Conservation (phyloP, 495 filamentous ascomycete species). For the Aspergillus mulundensis region DNA sequence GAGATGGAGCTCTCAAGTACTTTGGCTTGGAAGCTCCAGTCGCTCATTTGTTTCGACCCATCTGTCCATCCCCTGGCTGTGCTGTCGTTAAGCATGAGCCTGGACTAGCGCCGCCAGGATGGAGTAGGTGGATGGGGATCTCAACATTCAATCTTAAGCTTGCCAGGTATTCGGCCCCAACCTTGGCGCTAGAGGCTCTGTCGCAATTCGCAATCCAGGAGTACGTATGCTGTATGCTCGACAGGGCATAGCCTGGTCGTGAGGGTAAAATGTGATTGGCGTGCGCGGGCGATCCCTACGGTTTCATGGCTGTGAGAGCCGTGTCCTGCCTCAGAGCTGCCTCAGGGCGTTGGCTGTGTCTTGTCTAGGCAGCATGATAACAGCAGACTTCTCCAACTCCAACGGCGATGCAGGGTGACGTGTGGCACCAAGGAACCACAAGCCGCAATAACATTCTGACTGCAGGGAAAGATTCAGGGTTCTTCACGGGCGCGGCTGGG, state of each 20-base stretch:
- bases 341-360: too few relatives aligned
- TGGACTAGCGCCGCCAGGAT: not conserved
- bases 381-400: not conserved
- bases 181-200: not conserved
- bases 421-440: not conserved
- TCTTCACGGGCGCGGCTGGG: not conserved
- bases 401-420: not conserved
- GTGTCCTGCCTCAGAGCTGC: not conserved
- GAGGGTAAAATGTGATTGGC: not conserved
- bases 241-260: not conserved
- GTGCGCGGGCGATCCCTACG: not conserved
- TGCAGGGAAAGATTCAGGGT: not conserved
- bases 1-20: not conserved
- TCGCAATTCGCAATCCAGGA: not conserved
- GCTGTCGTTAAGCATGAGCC: not conserved
- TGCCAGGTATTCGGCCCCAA: not conserved
- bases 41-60: not conserved
- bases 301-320: not conserved
- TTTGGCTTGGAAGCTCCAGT: not conserved
- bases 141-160: not conserved
- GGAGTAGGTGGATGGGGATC: not conserved
- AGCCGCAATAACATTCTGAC: not conserved
- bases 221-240: not conserved
- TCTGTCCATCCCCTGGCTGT: not conserved
- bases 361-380: not conserved